A percentile compares a stretch with the other conserved stretches of the same genome.
Conservation (phyloP, 2,329 filamentous ascomycete genomes). For the Fusarium papillatum region DNA sequence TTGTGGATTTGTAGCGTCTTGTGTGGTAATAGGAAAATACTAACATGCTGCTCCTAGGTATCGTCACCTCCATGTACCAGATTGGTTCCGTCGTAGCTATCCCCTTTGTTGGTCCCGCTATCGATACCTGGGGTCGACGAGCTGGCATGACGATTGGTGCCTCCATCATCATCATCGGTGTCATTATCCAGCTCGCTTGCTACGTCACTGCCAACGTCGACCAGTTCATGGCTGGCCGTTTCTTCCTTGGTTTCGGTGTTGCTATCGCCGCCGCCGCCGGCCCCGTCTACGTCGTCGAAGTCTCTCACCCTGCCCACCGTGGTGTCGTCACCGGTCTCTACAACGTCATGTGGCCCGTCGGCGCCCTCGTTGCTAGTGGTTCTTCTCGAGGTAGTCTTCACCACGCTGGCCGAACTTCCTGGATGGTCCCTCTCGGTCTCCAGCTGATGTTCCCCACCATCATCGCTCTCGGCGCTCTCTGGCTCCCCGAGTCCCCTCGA, state of each 20-base stretch:
- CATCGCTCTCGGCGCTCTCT: constrained; percentile 47
- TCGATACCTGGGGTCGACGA: constrained; percentile 62
- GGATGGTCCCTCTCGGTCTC: constrained; percentile 56
- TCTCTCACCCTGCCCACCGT: constrained; percentile 60
- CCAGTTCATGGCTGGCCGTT: constrained; percentile 69
- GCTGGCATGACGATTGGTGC: constrained; percentile 62
- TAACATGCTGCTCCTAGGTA: constrained; percentile 27
- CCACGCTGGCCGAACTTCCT: constrained; percentile 48
- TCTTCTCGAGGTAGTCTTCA: constrained; percentile 57
- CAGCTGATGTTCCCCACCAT: constrained; percentile 56
- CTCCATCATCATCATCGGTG: constrained; percentile 58
- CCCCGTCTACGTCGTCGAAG: constrained; percentile 62
- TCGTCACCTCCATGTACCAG: constrained; percentile 59
- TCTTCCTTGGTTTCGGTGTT: constrained; percentile 71
- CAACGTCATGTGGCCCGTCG: constrained; percentile 60
- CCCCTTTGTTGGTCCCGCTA: constrained; percentile 61
- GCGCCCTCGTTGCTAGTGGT: constrained; percentile 62
- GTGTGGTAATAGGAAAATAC: not conserved
- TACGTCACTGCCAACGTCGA: constrained; percentile 40
- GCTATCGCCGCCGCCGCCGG: constrained; percentile 60
- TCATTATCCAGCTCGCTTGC: constrained; percentile 59
- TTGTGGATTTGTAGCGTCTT: not conserved
- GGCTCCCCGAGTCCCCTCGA: constrained; percentile 53
- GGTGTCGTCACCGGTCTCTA: constrained; percentile 69
- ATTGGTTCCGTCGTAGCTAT: constrained; percentile 63